These are phyloP conservation scores for Apiospora koreana DNA, from an alignment of 2,329 filamentous ascomycete genomes.

Conservation along the genomic window DNA sequence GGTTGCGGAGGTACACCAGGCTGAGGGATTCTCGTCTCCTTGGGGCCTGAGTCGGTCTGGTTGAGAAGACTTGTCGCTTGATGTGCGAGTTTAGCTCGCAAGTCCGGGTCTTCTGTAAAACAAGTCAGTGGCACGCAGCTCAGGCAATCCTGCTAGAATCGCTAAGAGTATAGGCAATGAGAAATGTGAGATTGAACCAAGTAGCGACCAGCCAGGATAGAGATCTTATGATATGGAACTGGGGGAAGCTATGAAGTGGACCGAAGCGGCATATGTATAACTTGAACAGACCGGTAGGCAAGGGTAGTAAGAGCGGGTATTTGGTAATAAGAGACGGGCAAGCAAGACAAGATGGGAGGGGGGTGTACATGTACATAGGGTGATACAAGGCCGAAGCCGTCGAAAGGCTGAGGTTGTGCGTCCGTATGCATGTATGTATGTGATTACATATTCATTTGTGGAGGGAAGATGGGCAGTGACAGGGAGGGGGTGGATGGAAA, in stretches of 20 bases:
- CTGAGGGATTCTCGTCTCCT: conserved; percentile 18
- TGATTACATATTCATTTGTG: conserved; percentile 33
- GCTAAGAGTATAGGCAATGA: not conserved
- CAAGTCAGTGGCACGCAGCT: not conserved
- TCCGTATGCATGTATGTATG: conserved; percentile 25
- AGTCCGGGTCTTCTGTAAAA: conserved; percentile 23
- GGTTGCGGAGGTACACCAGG: conserved; percentile 25
- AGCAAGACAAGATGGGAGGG: conserved; percentile 19
- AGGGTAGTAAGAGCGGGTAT: conserved; percentile 21
- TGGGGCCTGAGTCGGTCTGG: conserved; percentile 21
- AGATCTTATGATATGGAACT: conserved; percentile 1
- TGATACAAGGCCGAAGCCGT: conserved; percentile 28
- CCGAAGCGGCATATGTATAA: conserved; percentile 18
- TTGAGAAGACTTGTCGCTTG: conserved; percentile 21
- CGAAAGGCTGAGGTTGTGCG: conserved; percentile 28
- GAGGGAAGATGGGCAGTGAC: conserved; percentile 25
- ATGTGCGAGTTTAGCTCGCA: conserved; percentile 25
- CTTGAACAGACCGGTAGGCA: conserved; percentile 13
- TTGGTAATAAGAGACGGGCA: conserved; percentile 27
- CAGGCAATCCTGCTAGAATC: not conserved
- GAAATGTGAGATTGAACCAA: not conserved
- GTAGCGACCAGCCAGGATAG: not conserved
- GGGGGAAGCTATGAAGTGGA: conserved; percentile 13
- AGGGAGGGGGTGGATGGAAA: conserved; percentile 21
- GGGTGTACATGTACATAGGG: conserved; percentile 23